phyloP scores from a whole-genome alignment of 805 yeast species.

The Wickerhamomyces chaumierensis region DNA sequence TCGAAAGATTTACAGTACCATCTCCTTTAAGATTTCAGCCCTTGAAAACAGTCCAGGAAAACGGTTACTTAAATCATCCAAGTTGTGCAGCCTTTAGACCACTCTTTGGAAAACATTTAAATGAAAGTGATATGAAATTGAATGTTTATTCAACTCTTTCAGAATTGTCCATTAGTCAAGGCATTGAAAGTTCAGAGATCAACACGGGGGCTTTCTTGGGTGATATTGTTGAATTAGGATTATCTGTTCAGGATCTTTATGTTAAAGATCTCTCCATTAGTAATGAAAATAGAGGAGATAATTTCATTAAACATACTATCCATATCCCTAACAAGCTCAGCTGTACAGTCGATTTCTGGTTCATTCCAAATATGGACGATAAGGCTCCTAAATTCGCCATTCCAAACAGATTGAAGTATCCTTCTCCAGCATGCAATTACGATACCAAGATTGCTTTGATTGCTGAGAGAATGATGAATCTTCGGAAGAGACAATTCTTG shows the following conservation, averaged over 20 bases:
- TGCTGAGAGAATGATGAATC: too few relatives aligned
- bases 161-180: background rate
- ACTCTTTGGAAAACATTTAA: too few relatives aligned
- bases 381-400: background rate
- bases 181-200: background rate
- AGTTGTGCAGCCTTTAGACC: background rate
- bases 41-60: background rate
- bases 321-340: background rate
- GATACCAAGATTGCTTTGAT: too few relatives aligned
- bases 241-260: background rate
- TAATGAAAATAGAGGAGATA: too few relatives aligned
- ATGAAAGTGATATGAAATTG: too few relatives aligned
- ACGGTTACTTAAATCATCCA: background rate
- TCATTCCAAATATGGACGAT: background rate
- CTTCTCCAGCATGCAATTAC: too few relatives aligned
- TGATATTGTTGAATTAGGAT: background rate
- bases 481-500: too few relatives aligned
- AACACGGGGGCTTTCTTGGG: background rate
- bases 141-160: too few relatives aligned
- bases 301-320: background rate
- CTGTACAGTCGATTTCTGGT: background rate
- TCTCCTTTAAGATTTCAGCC: background rate
- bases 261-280: too few relatives aligned
- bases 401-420: too few relatives aligned
- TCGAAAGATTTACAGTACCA: background rate